Conservation (phyloP, 805 yeast genomes). For the Kodamaea jinghongensis region DNA sequence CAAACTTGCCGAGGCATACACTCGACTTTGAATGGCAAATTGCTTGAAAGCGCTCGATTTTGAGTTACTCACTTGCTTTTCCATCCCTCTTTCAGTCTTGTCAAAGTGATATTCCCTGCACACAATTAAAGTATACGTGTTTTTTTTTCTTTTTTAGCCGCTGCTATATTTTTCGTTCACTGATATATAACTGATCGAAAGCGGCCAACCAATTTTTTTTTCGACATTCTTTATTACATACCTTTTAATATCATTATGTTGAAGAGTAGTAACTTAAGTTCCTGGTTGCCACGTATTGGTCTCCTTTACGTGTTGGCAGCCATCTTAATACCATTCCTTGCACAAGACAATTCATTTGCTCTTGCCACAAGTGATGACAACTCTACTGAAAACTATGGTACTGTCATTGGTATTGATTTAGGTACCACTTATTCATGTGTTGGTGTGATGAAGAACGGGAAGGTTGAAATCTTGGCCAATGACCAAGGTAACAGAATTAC, state of each 20-base stretch:
- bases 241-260: constrained; percentile 7
- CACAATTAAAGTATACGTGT: background rate
- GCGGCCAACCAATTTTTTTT: constrained; percentile 1
- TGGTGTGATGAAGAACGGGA: constrained; percentile 87
- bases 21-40: background rate
- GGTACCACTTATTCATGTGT: constrained; percentile 96
- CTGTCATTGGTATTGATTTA: constrained; percentile 93
- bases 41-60: too few relatives aligned
- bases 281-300: constrained; percentile 17
- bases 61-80: too few relatives aligned
- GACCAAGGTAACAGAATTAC: constrained; percentile 99
- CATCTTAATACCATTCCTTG: constrained; percentile 37
- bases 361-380: constrained; percentile 24
- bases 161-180: constrained; percentile 1
- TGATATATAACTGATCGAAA: constrained; percentile 6
- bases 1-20: too few relatives aligned
- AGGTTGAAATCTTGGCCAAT: constrained; percentile 94
- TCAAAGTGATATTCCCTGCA: too few relatives aligned
- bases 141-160: constrained; percentile 1
- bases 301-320: constrained; percentile 32
- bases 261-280: constrained; percentile 9
- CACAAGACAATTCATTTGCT: constrained; percentile 17
- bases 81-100: too few relatives aligned
- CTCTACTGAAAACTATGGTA: constrained; percentile 49
- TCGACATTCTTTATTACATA: constrained; percentile 1